Percentiles rank a stretch among this genome's conserved stretches.
Conservation (phyloP, 176 grass and related monocot species). For the Oryza glumipatula region DNA sequence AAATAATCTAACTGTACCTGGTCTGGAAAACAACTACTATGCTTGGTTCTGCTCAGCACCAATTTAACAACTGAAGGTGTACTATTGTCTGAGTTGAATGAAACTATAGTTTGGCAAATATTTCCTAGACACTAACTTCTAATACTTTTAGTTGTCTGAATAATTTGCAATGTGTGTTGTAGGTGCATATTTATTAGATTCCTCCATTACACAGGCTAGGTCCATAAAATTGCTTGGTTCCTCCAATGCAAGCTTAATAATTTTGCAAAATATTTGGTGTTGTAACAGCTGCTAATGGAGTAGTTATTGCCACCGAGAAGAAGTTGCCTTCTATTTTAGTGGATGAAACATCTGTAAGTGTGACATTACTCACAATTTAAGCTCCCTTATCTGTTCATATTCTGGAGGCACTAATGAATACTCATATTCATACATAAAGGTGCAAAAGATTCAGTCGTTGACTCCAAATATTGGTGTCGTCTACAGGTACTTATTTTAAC, state of each 20-base stretch:
- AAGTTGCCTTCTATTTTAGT: constrained; percentile 85
- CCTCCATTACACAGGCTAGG: neutral
- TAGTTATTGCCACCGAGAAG: constrained; percentile 84
- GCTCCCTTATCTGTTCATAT: neutral
- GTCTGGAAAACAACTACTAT: neutral
- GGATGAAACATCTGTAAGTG: constrained; percentile 82
- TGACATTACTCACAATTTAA: neutral
- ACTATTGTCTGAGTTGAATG: neutral
- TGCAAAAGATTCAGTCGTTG: constrained; percentile 93
- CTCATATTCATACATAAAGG: constrained; percentile 46
- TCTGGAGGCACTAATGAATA: neutral
- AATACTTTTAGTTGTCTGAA: neutral
- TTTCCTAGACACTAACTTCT: neutral
- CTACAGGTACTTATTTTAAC: constrained; percentile 61
- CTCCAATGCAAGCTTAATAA: neutral
- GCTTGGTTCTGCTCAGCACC: too few species aligned
- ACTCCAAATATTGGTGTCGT: constrained; percentile 93
- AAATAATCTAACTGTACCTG: neutral
- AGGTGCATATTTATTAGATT: neutral
- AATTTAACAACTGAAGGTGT: neutral
- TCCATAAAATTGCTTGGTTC: neutral
- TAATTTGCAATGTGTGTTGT: neutral
- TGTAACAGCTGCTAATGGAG: constrained; percentile 75
- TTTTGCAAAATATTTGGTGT: constrained; percentile 24
- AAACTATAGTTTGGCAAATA: neutral